phyloP scores from a whole-genome alignment of 768 basidiomycete species.

The Pilatotrama ljubarskyi region DNA sequence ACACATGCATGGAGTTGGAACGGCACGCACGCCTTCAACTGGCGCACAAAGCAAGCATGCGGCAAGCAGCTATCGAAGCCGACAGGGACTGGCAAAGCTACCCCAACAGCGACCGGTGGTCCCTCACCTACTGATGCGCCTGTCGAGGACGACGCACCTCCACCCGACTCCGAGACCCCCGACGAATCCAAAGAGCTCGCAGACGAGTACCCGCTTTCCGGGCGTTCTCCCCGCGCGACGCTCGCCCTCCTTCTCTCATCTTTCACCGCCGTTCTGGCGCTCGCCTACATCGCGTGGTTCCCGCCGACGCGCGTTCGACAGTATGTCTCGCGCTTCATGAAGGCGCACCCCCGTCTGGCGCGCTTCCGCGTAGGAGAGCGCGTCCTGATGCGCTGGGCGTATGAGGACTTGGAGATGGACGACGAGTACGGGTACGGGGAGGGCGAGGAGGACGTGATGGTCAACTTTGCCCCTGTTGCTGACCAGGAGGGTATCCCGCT shows the following conservation, averaged over 20 bases:
- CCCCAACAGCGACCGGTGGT: neutral
- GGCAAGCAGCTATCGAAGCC: slow-evolving; percentile 6
- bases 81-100: neutral
- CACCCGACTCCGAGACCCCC: slow-evolving; percentile 13
- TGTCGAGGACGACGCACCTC: slow-evolving; percentile 10
- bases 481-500: slow-evolving; percentile 48
- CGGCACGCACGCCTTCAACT: slow-evolving; percentile 31
- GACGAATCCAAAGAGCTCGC: slow-evolving; percentile 11
- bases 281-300: slow-evolving; percentile 27
- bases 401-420: slow-evolving; percentile 42
- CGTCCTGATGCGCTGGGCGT: slow-evolving; percentile 47
- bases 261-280: slow-evolving; percentile 17
- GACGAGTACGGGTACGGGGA: slow-evolving; percentile 22
- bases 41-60: slow-evolving; percentile 33
- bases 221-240: slow-evolving; percentile 6
- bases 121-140: neutral
- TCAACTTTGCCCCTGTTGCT: slow-evolving; percentile 34
- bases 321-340: slow-evolving; percentile 20
- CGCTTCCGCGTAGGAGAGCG: slow-evolving; percentile 42
- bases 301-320: slow-evolving; percentile 28
- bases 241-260: slow-evolving; percentile 26
- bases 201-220: slow-evolving; percentile 11
- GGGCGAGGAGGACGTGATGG: slow-evolving; percentile 44
- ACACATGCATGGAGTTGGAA: slow-evolving; percentile 24
- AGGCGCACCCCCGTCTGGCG: slow-evolving; percentile 26